These are phyloP conservation scores for Paragyromitra xinjiangensis DNA, from an alignment of 495 filamentous ascomycete species.

Conservation along the genomic window DNA sequence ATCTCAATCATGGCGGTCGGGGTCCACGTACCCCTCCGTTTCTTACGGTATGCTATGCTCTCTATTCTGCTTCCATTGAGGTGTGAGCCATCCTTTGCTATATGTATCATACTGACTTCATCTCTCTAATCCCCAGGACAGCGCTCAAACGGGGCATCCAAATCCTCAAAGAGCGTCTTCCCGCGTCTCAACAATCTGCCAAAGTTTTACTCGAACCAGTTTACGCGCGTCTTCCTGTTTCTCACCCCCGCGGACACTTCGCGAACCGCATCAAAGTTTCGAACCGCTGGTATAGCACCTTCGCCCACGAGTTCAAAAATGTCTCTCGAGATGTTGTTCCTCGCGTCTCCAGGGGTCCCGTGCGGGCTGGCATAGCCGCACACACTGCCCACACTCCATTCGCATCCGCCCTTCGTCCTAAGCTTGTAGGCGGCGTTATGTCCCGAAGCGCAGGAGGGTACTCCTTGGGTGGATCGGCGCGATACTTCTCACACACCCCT, in stretches of 20 bases:
- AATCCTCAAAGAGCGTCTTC: constrained; percentile 45
- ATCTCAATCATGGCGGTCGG: constrained; percentile 55
- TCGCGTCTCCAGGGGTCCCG: constrained; percentile 20
- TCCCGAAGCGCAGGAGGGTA: constrained; percentile 89
- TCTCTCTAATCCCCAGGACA: constrained; percentile 31
- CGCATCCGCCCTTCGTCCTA: constrained; percentile 87
- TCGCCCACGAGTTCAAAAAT: constrained; percentile 41
- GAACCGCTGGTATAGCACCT: constrained; percentile 52
- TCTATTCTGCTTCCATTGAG: constrained; percentile 3
- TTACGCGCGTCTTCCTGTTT: constrained; percentile 38
- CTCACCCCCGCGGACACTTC: constrained; percentile 23
- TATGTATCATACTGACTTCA: constrained; percentile 7
- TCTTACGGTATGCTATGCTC: constrained; percentile 54
- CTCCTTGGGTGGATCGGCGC: constrained; percentile 70
- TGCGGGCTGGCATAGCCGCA: constrained; percentile 65
- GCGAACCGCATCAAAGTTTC: constrained; percentile 39
- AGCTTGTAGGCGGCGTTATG: constrained; percentile 87
- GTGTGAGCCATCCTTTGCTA: neutral
- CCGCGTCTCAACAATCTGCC: constrained; percentile 37
- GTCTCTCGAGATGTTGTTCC: constrained; percentile 11
- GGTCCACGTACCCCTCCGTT: constrained; percentile 57
- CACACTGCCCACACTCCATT: constrained; percentile 82
- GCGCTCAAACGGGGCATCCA: constrained; percentile 52
- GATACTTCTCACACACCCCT: constrained; percentile 90
- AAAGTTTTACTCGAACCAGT: constrained; percentile 43